phyloP scores from a whole-genome alignment of 176 grass and related monocot genomes.

The Rhynchospora breviuscula region DNA sequence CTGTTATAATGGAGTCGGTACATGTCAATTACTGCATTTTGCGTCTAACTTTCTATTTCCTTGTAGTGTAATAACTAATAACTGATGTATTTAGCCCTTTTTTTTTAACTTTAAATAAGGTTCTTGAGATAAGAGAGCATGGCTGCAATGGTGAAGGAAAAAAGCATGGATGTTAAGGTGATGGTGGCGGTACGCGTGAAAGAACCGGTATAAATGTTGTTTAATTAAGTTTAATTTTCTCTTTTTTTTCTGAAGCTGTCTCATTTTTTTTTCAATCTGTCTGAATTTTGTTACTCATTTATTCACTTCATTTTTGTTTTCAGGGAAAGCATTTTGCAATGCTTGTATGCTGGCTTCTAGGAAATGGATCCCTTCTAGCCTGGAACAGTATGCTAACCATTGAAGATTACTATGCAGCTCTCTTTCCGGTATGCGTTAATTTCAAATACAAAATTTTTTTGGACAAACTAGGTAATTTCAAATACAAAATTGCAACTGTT shows the following conservation, averaged over 20 bases:
- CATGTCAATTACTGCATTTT: neutral
- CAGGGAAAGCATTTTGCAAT: slow-evolving; percentile 48
- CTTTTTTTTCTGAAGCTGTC: neutral
- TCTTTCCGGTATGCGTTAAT: slow-evolving; percentile 46
- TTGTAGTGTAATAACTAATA: neutral
- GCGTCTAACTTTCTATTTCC: neutral
- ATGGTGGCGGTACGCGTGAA: neutral
- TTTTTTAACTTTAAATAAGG: neutral
- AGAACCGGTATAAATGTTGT: neutral
- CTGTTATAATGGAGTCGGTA: neutral
- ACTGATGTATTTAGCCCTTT: neutral
- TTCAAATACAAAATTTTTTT: neutral
- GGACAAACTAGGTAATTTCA: no score
- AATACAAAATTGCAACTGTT: neutral
- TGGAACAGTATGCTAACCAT: slow-evolving; percentile 70
- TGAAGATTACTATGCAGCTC: slow-evolving; percentile 56
- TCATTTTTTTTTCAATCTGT: neutral
- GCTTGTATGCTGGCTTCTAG: slow-evolving; percentile 59
- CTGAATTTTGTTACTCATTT: neutral
- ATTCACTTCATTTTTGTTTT: neutral
- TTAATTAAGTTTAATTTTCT: neutral
- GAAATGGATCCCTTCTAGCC: slow-evolving; percentile 59
- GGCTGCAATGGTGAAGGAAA: no score
- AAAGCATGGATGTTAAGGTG: slow-evolving; percentile 10
- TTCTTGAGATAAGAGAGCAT: slow-evolving; percentile 6